phyloP scores from a whole-genome alignment of 768 basidiomycete species.

The Coprinopsis marcescibilis region DNA sequence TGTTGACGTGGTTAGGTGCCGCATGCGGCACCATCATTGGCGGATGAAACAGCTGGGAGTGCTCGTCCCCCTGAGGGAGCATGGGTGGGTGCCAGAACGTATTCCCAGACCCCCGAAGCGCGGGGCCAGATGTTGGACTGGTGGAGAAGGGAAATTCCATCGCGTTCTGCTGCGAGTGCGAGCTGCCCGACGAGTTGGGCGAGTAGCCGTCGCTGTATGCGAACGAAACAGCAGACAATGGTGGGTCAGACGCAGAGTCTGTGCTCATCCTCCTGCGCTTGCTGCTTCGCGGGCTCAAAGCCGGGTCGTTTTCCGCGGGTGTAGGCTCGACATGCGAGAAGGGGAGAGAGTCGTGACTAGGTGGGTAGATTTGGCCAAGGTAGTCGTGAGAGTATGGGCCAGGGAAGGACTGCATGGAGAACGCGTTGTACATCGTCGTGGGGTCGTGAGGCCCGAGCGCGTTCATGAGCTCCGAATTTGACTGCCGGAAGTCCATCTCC shows the following conservation, averaged over 20 bases:
- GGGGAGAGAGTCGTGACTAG: conserved; percentile 46
- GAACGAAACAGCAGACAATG: conserved; percentile 60
- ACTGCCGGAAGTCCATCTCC: conserved; percentile 34
- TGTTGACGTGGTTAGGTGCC: not conserved
- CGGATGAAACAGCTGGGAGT: conserved; percentile 15
- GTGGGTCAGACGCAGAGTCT: conserved; percentile 45
- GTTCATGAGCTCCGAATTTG: conserved; percentile 48
- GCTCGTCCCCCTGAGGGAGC: conserved; percentile 43
- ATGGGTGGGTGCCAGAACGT: conserved; percentile 80
- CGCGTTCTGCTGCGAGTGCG: conserved; percentile 55
- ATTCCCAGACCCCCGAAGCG: conserved; percentile 50
- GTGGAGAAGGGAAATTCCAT: conserved; percentile 63
- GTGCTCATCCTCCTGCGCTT: conserved; percentile 75
- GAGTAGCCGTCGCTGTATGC: conserved; percentile 59
- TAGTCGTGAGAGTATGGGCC: conserved; percentile 77
- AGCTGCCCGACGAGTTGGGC: conserved; percentile 48
- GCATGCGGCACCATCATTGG: conserved; percentile 43
- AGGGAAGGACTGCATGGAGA: conserved; percentile 48
- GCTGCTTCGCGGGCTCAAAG: conserved; percentile 41
- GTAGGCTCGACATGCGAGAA: conserved; percentile 22
- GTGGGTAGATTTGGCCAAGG: conserved; percentile 45
- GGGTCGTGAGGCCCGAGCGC: conserved; percentile 33
- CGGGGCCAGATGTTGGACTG: conserved; percentile 27
- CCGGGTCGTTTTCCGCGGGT: conserved; percentile 34
- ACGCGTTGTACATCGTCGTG: conserved; percentile 21